Conservation (phyloP, 352 stramenopile genomes). For the Peronospora belbahrii region DNA sequence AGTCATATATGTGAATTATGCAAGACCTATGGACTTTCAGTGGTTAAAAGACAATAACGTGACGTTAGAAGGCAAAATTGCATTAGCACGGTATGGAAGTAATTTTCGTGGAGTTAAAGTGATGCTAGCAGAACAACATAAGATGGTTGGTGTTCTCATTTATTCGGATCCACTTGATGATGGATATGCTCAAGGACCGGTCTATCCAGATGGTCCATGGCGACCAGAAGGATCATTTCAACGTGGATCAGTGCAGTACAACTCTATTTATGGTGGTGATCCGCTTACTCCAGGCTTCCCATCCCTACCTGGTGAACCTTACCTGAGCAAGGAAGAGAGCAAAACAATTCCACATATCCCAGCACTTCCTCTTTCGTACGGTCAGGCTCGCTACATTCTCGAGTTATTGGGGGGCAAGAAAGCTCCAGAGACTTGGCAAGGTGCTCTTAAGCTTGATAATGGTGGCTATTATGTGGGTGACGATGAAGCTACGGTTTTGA, state of each 20-base stretch:
- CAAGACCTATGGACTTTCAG: constrained; percentile 71
- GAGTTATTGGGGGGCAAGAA: constrained; percentile 46
- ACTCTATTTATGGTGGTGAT: constrained; percentile 66
- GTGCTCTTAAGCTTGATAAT: constrained; percentile 41
- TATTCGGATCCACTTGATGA: constrained; percentile 87
- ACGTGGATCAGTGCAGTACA: constrained; percentile 80
- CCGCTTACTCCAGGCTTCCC: constrained; percentile 46
- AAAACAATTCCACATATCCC: constrained; percentile 33
- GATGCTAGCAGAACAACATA: constrained; percentile 71
- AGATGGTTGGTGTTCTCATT: constrained; percentile 76
- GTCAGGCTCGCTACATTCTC: constrained; percentile 73
- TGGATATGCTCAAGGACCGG: constrained; percentile 48
- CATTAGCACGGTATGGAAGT: constrained; percentile 75
- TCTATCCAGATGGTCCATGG: constrained; percentile 34
- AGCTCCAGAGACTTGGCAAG: constrained; percentile 51
- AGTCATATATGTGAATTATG: constrained; percentile 87
- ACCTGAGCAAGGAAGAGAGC: constrained; percentile 36
- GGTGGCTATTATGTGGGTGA: constrained; percentile 69
- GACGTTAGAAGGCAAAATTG: constrained; percentile 71
- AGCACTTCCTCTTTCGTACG: constrained; percentile 71
- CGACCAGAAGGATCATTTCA: constrained; percentile 72
- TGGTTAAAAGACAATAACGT: constrained; percentile 62
- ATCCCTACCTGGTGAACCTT: constrained; percentile 34
- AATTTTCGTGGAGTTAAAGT: constrained; percentile 78
- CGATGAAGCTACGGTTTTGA: constrained; percentile 47